Evolutionary conservation across 78 protist species (phyloP).

Genomic region (Cavenderia fasciculata): DNA sequence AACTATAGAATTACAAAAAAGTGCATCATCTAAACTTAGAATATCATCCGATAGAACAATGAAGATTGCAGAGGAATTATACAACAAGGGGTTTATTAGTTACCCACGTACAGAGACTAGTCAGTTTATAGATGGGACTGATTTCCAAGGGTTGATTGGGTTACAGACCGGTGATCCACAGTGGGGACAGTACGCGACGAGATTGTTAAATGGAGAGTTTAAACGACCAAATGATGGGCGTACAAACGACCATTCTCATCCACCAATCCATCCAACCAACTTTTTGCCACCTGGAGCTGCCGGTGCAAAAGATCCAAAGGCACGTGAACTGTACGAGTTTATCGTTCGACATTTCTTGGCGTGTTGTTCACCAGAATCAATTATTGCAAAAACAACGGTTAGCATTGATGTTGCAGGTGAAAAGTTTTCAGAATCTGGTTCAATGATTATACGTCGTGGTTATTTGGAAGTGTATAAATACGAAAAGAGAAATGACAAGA

Average conservation of each 20-base stretch:
- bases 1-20: conserved; percentile 96
- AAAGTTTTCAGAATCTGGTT: conserved; percentile 72
- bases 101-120: conserved; percentile 99
- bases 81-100: conserved; percentile 91
- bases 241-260: conserved; percentile 97
- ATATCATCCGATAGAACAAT: conserved; percentile 84
- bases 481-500: conserved; percentile 90
- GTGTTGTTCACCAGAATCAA: conserved; percentile 94
- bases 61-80: conserved; percentile 93
- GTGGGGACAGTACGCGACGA: conserved; percentile 88
- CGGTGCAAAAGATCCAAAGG: too few relatives aligned
- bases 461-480: conserved; percentile 92
- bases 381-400: conserved; percentile 91
- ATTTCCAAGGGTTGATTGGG: conserved; percentile 75
- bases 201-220: conserved; percentile 68
- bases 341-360: conserved; percentile 97
- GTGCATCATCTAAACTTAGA: conserved; percentile 84
- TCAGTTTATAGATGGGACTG: conserved; percentile 80
- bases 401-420: conserved; percentile 85
- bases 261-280: conserved; percentile 98
- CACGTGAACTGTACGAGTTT: conserved; percentile 88
- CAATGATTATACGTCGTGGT: conserved; percentile 82
- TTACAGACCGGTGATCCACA: conserved; percentile 29
- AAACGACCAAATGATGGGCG: conserved; percentile 91
- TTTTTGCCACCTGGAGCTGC: too few relatives aligned